Conservation (phyloP, 1,284 basidiomycete species). For the Wallemia ichthyophaga region DNA sequence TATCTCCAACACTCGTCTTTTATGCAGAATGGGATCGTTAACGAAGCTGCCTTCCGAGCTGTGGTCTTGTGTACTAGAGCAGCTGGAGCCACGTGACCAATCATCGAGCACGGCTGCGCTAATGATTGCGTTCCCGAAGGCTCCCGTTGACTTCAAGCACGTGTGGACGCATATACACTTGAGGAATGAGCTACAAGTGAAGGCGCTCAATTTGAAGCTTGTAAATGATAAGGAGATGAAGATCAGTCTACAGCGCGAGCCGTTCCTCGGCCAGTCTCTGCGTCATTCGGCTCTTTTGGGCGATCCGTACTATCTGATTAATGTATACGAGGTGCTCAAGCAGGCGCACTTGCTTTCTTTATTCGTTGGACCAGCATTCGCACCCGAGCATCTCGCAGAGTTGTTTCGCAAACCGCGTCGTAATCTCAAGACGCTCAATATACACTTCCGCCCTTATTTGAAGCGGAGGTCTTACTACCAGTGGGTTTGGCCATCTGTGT, state of each 20-base stretch:
- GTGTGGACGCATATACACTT: background rate
- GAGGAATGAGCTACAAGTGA: background rate
- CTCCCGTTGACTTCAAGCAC: background rate
- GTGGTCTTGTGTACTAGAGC: background rate
- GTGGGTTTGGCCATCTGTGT: constrained; percentile 10
- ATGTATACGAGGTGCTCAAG: constrained; percentile 6
- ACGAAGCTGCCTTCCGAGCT: background rate
- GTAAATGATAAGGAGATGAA: constrained; percentile 7
- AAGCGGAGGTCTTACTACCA: constrained; percentile 17
- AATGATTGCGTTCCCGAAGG: background rate
- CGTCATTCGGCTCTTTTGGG: background rate
- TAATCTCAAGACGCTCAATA: constrained; percentile 13
- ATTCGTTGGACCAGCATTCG: constrained; percentile 18
- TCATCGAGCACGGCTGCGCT: background rate
- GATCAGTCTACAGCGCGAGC: constrained; percentile 4
- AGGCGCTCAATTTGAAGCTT: background rate
- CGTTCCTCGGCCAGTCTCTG: background rate
- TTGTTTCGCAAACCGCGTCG: constrained; percentile 13
- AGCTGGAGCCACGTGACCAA: background rate
- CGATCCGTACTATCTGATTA: background rate
- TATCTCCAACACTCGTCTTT: background rate
- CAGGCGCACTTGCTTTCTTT: constrained; percentile 12
- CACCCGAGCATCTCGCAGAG: constrained; percentile 17
- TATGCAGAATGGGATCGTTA: background rate
- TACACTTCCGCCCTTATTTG: constrained; percentile 18